Percentiles rank a stretch among this genome's conserved stretches.
Conservation (phyloP, 2,329 filamentous ascomycete species). For the Trichoderma aggressivum region DNA sequence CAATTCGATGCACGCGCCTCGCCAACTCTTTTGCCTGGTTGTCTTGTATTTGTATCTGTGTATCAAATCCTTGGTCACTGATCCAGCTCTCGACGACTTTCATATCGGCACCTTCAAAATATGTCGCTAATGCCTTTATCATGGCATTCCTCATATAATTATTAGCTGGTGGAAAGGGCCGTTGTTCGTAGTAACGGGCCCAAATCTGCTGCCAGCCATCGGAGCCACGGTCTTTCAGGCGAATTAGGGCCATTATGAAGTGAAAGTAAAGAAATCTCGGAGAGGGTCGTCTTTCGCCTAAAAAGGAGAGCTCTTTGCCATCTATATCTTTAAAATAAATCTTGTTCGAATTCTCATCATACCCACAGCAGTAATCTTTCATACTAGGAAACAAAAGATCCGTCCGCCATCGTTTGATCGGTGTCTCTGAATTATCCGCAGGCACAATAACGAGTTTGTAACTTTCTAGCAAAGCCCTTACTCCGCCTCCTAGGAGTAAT, state of each 20-base stretch:
- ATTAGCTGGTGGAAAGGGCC: background rate
- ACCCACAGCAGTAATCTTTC: accelerated
- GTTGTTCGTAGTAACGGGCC: background rate
- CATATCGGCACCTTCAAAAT: background rate
- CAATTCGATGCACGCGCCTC: background rate
- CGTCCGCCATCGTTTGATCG: background rate
- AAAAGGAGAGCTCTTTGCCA: background rate
- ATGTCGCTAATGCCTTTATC: background rate
- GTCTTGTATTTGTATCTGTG: background rate
- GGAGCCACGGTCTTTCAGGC: background rate
- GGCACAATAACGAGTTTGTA: background rate
- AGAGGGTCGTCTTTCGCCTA: background rate
- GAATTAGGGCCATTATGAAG: background rate
- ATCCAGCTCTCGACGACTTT: background rate
- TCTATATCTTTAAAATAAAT: background rate
- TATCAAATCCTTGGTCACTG: background rate
- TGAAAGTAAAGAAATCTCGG: background rate
- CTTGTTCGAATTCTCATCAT: background rate
- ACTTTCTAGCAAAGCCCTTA: background rate
- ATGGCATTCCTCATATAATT: background rate
- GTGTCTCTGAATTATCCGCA: background rate
- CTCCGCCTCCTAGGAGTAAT: background rate
- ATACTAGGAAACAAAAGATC: background rate
- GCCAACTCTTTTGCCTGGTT: background rate
- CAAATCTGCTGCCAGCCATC: background rate